Base-by-base conservation (phyloP, 257 asterid species). In the Echites panduratus region DNA sequence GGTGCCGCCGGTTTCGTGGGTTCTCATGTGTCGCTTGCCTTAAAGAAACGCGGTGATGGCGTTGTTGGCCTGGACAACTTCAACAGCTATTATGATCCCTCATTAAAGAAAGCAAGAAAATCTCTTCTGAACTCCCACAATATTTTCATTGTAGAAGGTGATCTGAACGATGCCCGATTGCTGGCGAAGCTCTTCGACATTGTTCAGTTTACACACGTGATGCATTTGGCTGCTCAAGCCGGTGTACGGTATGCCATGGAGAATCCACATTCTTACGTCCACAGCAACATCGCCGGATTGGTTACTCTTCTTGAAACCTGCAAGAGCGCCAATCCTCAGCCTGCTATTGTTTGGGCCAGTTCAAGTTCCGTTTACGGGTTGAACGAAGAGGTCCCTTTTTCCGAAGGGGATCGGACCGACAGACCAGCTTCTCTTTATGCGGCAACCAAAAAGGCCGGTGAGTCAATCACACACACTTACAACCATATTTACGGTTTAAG, bases 1-100 rank as follows among this genome's bases (percentile, higher is more conserved):
- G 97, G 97, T 64, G 96, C 97, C 7, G 95, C 93, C 66, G 96
- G 96, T 1, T 90, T 90, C 64, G 96, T 90, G 1, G 97, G 97
- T 0, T 54, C 84, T 7, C 97, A 90, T 72, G 93, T 88, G 2
- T 85, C 93, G 0, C 79, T 90, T 38, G 90, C 91, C 4, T 73
- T 90, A 10, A 90, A 87, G 58, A 90, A 90, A 66, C 85, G 97
- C n/a, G 97, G 97, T 0, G 97, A 90, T 71, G 97, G 97, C 68
- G 95, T 90, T 32, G 95, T 90, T 0, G 97, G 97, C 6, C 50
- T 90, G 0, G 97, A 90, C 62, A 90, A 88, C 57, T 90, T 90
- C 87, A 90, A 90, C 76, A 50, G 38, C 48, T 90, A 90, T 65
- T 90, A 90, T 57, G 93, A 90, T 41, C 88, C 87, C 0, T 77